These are phyloP conservation scores for Botrytis squamosa DNA, from an alignment of 2,329 filamentous ascomycete genomes.

Conservation along the genomic window DNA sequence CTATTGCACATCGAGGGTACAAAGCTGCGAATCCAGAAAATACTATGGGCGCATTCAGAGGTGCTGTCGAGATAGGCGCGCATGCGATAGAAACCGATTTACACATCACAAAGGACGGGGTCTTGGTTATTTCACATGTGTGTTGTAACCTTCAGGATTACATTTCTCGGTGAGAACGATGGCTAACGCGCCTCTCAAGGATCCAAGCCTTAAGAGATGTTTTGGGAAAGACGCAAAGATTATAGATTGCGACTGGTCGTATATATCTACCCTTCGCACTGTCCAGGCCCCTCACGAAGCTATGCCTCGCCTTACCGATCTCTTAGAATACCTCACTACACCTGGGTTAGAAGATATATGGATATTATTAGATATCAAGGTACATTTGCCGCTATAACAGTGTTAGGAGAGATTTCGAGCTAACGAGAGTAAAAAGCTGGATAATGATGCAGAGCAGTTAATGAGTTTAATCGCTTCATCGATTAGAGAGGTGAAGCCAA, in stretches of 20 bases:
- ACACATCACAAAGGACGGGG: conserved; percentile 76
- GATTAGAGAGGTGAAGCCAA: conserved; percentile 52
- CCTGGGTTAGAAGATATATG: conserved; percentile 68
- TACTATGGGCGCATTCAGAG: conserved; percentile 74
- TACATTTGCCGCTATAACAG: conserved; percentile 39
- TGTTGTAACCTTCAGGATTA: conserved; percentile 26
- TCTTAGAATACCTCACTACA: conserved; percentile 68
- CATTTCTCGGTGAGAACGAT: background rate
- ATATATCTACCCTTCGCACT: conserved; percentile 68
- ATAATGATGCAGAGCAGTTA: conserved; percentile 69
- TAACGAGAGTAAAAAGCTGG: conserved; percentile 48
- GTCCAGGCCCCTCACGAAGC: conserved; percentile 63
- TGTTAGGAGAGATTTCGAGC: background rate
- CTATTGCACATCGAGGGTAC: conserved; percentile 77
- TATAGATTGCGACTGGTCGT: conserved; percentile 72
- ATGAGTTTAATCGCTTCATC: conserved; percentile 66
- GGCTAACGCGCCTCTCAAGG: conserved; percentile 47
- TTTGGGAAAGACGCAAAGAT: conserved; percentile 74
- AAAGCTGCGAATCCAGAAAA: conserved; percentile 82
- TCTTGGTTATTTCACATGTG: conserved; percentile 83
- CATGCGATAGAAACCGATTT: conserved; percentile 88
- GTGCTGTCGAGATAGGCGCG: conserved; percentile 69
- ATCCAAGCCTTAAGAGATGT: conserved; percentile 74
- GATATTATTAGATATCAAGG: conserved; percentile 87
- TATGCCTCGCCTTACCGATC: conserved; percentile 72